These are phyloP conservation scores for Solanum chmielewskii DNA, from an alignment of 257 asterid species.

Conservation along the genomic window DNA sequence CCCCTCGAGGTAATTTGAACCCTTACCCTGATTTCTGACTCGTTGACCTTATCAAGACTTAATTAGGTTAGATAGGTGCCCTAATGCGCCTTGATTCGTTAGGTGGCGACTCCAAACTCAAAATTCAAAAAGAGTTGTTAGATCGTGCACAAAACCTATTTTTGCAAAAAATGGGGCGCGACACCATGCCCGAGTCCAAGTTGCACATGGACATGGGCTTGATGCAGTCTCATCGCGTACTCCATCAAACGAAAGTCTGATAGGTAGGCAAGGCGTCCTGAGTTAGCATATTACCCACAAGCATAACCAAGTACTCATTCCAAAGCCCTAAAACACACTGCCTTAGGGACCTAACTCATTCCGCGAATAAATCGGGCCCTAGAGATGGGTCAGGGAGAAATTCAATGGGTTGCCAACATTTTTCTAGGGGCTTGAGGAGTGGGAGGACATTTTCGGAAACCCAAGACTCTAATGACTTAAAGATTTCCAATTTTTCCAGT, in stretches of 20 bases:
- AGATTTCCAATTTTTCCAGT: constrained; percentile 9
- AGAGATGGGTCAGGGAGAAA: constrained; percentile 21
- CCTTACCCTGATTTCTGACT: no score
- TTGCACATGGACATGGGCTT: constrained; percentile 30
- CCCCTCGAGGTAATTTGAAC: no score
- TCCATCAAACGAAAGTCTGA: constrained; percentile 6
- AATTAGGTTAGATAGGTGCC: no score
- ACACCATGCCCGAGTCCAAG: constrained; percentile 25
- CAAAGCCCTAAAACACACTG: constrained; percentile 7
- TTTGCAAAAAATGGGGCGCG: no score
- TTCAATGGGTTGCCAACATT: constrained; percentile 27
- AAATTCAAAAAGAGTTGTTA: no score
- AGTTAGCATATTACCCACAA: constrained; percentile 23
- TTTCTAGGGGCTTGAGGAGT: constrained; percentile 19
- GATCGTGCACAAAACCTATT: no score
- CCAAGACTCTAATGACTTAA: constrained; percentile 31
- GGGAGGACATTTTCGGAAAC: constrained; percentile 8
- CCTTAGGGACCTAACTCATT: constrained; percentile 13
- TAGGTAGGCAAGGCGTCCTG: constrained; percentile 33
- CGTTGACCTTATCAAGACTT: no score
- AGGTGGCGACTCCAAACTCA: no score
- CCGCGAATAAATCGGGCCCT: neutral
- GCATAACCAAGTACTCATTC: constrained; percentile 20
- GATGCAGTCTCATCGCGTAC: constrained; percentile 14
- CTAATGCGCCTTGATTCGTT: no score